Base-by-base conservation (phyloP, 768 basidiomycete species). In the Royoungia palumana region DNA sequence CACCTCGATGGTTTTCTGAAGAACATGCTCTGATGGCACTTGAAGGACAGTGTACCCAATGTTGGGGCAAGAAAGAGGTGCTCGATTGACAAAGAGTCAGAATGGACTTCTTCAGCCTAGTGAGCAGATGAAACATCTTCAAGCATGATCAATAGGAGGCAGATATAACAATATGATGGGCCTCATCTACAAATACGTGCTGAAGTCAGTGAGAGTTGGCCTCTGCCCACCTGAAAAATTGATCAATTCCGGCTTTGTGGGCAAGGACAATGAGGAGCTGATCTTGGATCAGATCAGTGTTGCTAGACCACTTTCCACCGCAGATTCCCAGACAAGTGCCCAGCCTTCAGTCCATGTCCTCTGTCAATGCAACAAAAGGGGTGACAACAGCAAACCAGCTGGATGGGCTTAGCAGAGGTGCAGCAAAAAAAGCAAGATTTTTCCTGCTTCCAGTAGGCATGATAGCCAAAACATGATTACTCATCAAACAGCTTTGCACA, bases 401-500 rank as follows among this genome's bases (percentile, higher is more conserved):
- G 0, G 1, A 2, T 1, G 46, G 55, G 3, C 41, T 27, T 0
- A 57, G 21, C 1, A 56, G 1, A 0, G 52, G 28, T 0, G 52
- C 47, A 6, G 17, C 40, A 13, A 57, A 57, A 30, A 57, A 56
- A 0, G 54, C 49, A 0, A 57, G 11, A 9, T 49, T 55, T 28
- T 57, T 57, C 0, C 56, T 43, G 14, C 56, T 57, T 3, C 54
- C 40, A 0, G 56, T 57, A 1, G 54, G 56, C 39, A 57, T 25
- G 0, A 57, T 6, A 0, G 44, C 52, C 5, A 56, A 6, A 0
- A 56, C 27, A 4, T 56, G 55, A 3, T 52, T 38, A 4, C 27
- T 55, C 0, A 36, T 47, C 0, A 55, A 13, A 6, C 34, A 47
- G 28, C 49, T 48, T 19, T 57, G 56, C 0, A 57, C 43, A 0